Base-by-base conservation (phyloP, 1,284 basidiomycete species). In the Trametes sp. region DNA sequence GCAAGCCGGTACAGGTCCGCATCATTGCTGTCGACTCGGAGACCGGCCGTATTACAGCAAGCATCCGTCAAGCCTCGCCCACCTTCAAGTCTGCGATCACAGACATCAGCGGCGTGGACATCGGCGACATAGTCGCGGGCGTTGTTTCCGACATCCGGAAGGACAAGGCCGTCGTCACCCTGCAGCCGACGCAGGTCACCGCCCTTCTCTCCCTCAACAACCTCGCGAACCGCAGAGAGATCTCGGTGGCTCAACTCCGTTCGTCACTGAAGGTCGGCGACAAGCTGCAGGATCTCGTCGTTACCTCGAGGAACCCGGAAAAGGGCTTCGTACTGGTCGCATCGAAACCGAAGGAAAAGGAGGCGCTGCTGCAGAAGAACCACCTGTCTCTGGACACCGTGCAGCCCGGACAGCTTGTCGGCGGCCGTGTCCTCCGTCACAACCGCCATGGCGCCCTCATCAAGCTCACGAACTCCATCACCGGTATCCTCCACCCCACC, bases 321-420 rank as follows among this genome's bases (percentile, higher is more conserved):
- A 95, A 94, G 70, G 89, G 90, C 14, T 83, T 98, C 60, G 90
- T 98, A 61, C 91, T 98, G 64, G 92, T 97, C 50, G 90, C 90
- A 63, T 90, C 88, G 64, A 85, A 84, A 67, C 87, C 87, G 4
- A 87, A 85, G 72, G 73, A 77, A 28, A 86, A 84, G 68, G 73
- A 76, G 23, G 69, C 81, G n/a, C 63, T 82, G 4, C 73, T 81
- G 2, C 77, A 83, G 70, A 87, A 88, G 75, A 74, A 74, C 4
- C 73, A 83, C 1, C 72, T 95, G 31, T 85, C 86, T 7, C 81
- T 94, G 72, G 89, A 93, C 59, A 83, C 84, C 3, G 78, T 96
- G 26, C 73, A 80, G 36, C 72, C 89, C 42, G 95, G 95, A 14
- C 89, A 95, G 72, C 75, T 90, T 23, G 82, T 96, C 45, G 82